Evolutionary conservation across 352 stramenopile genomes (phyloP).

Genomic region (Phytophthora kernoviae): DNA sequence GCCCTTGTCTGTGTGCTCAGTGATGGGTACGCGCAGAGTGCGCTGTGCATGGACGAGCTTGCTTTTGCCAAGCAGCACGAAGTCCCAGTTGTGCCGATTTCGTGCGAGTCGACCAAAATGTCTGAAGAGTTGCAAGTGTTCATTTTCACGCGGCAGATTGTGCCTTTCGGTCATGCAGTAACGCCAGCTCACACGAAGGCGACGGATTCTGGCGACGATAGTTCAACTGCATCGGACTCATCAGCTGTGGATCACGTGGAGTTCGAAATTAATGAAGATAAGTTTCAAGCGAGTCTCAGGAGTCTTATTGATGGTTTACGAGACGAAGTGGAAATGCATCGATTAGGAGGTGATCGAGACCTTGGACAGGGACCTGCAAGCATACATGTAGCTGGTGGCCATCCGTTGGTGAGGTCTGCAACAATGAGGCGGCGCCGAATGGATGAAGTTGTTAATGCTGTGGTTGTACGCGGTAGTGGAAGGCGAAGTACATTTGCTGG

Average conservation of each 20-base stretch:
- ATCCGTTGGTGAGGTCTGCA: conserved; percentile 23
- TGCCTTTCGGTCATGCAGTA: conserved; percentile 70
- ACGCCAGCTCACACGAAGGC: conserved; percentile 44
- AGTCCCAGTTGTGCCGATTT: conserved; percentile 75
- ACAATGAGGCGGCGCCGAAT: conserved; percentile 29
- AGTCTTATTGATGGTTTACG: conserved; percentile 76
- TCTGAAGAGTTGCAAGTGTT: conserved; percentile 80
- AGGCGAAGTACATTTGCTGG: conserved; percentile 24
- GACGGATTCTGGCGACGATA: conserved; percentile 18
- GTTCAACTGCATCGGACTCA: conserved; percentile 19
- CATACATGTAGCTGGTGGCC: conserved; percentile 17
- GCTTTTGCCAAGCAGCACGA: conserved; percentile 72
- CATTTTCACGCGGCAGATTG: conserved; percentile 79
- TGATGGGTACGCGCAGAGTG: conserved; percentile 63
- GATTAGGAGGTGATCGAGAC: conserved; percentile 38
- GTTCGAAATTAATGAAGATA: conserved; percentile 66
- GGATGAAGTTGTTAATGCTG: conserved; percentile 65
- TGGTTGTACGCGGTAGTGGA: conserved; percentile 43
- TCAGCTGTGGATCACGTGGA: conserved; percentile 33
- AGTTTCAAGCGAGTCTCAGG: conserved; percentile 66
- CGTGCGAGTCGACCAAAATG: conserved; percentile 58
- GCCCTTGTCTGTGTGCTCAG: conserved; percentile 77
- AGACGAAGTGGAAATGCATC: conserved; percentile 77
- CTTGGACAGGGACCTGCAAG: conserved; percentile 12
- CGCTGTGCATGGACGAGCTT: conserved; percentile 81